phyloP scores from a whole-genome alignment of 805 yeast species.

The Wickerhamomyces queroliae region DNA sequence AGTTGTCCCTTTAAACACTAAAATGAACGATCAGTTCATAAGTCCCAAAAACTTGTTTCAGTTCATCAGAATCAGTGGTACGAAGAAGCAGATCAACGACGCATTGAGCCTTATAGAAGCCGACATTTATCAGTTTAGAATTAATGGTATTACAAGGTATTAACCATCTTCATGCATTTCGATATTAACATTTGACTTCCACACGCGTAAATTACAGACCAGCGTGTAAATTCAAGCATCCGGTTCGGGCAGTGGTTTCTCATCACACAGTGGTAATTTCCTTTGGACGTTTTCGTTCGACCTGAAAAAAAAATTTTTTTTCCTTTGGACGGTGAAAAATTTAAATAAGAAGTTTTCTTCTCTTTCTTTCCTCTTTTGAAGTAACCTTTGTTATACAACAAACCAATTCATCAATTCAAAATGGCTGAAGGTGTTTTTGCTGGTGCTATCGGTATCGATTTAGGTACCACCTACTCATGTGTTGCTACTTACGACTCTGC shows the following conservation, averaged over 20 bases:
- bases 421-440: slow-evolving; percentile 99
- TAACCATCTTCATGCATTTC: no score
- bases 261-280: neutral
- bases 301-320: slow-evolving; percentile 12
- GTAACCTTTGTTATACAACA: slow-evolving; percentile 7
- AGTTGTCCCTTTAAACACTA: slow-evolving; percentile 27
- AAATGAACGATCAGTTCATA: slow-evolving; percentile 11
- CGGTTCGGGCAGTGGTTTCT: slow-evolving; percentile 2
- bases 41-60: slow-evolving; percentile 15
- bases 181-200: neutral
- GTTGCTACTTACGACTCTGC: slow-evolving; percentile 74
- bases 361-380: slow-evolving; percentile 5
- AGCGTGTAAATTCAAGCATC: neutral
- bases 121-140: slow-evolving; percentile 17
- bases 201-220: neutral
- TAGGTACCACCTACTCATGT: slow-evolving; percentile 84
- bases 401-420: slow-evolving; percentile 24
- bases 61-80: slow-evolving; percentile 27
- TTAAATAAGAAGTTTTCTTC: slow-evolving; percentile 9
- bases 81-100: slow-evolving; percentile 14
- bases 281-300: neutral
- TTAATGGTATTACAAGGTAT: slow-evolving; percentile 4
- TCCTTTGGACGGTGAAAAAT: slow-evolving; percentile 15
- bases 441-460: slow-evolving; percentile 99
- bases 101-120: slow-evolving; percentile 24